Conservation (phyloP, 495 filamentous ascomycete species). For the Cercophora sp. region DNA sequence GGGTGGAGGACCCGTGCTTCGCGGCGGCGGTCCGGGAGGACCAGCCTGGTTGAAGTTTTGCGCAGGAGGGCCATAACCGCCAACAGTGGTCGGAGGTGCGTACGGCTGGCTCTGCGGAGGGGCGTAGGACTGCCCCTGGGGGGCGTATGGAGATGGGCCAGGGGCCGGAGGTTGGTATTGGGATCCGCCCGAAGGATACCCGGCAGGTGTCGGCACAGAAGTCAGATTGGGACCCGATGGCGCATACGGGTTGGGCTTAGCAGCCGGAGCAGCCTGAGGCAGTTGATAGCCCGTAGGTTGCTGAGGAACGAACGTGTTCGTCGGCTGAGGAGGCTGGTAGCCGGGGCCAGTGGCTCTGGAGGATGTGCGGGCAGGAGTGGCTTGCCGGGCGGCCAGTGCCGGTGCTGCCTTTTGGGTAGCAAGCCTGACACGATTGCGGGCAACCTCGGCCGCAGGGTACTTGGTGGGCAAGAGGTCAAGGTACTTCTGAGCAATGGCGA, state of each 20-base stretch:
- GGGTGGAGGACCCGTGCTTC: conserved; percentile 62
- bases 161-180: conserved; percentile 35
- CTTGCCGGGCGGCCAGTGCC: conserved; percentile 24
- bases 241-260: conserved; percentile 34
- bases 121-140: conserved; percentile 7
- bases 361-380: conserved; percentile 20
- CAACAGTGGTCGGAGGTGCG: conserved; percentile 21
- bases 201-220: conserved; percentile 53
- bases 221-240: conserved; percentile 29
- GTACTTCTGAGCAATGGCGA: conserved; percentile 85
- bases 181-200: conserved; percentile 27
- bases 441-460: conserved; percentile 85
- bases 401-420: conserved; percentile 66
- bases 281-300: conserved; percentile 43
- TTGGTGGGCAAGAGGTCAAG: conserved; percentile 80
- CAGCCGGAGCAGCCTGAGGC: conserved; percentile 27
- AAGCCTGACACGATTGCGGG: conserved; percentile 78
- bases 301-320: no score
- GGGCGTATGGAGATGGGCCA: conserved; percentile 22
- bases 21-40: conserved; percentile 16
- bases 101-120: conserved; percentile 12
- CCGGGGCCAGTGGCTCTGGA: conserved; percentile 29
- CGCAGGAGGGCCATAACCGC: conserved; percentile 33
- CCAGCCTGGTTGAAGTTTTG: conserved; percentile 17
- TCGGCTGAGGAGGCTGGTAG: no score